phyloP scores from a whole-genome alignment of 345 rosid species.

The Conringia planisiliqua region DNA sequence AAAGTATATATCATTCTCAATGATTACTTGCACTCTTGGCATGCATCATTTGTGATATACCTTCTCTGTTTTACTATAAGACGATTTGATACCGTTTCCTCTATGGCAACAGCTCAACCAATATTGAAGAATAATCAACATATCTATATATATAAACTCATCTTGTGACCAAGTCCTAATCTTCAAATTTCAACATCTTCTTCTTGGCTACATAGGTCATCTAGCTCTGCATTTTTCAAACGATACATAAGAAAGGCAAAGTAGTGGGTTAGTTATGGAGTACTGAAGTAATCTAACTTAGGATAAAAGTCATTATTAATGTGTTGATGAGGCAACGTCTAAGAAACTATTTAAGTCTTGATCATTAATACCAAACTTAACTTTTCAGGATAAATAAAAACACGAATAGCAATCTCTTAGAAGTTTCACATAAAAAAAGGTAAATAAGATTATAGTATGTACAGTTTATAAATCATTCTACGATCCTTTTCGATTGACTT shows the following conservation, averaged over 20 bases:
- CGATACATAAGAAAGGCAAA: not conserved
- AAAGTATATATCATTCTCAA: constrained; percentile 6
- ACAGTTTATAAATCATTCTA: not conserved
- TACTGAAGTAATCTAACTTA: not conserved
- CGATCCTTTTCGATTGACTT: not conserved
- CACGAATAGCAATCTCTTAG: not conserved
- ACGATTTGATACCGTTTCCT: constrained; percentile 2
- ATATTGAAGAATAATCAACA: constrained; percentile 18
- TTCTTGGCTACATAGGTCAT: not conserved
- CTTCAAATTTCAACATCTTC: constrained; percentile 17
- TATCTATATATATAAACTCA: not conserved
- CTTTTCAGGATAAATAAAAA: not conserved
- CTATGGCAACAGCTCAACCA: constrained; percentile 14
- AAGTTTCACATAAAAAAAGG: not conserved
- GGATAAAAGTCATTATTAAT: not conserved
- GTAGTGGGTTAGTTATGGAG: not conserved
- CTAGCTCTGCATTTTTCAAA: constrained; percentile 10
- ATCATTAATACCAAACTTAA: not conserved
- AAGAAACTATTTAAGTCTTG: not conserved
- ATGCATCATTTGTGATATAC: constrained; percentile 19
- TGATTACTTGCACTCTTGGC: constrained; percentile 25
- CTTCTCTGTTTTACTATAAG: constrained; percentile 1
- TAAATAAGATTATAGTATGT: not conserved
- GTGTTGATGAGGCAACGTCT: not conserved
- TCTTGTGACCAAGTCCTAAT: constrained; percentile 23